Evolutionary conservation across 2,329 filamentous ascomycete genomes (phyloP).

Genomic region (Aspergillus quadrilineatus): DNA sequence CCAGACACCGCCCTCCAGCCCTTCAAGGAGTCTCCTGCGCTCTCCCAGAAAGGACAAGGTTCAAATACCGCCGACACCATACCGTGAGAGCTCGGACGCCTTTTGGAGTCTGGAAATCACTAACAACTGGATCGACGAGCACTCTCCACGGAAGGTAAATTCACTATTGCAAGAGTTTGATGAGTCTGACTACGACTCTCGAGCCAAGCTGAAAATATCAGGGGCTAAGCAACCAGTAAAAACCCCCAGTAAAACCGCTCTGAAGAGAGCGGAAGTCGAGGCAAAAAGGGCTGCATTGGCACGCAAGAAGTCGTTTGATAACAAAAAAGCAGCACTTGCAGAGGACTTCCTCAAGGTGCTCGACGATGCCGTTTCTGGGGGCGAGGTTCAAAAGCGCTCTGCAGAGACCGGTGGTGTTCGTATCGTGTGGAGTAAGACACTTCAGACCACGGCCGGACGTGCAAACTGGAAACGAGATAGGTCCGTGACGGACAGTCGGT

Average conservation of each 20-base stretch:
- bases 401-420: slow-evolving; percentile 57
- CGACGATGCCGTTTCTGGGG: slow-evolving; percentile 52
- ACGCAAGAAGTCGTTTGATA: slow-evolving; percentile 54
- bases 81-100: slow-evolving; percentile 51
- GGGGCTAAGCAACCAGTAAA: slow-evolving; percentile 19
- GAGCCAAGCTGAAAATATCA: slow-evolving; percentile 14
- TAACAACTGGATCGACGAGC: slow-evolving; percentile 56
- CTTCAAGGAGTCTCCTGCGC: slow-evolving; percentile 42
- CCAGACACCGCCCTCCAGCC: slow-evolving; percentile 46
- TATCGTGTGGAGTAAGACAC: slow-evolving; percentile 61
- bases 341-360: slow-evolving; percentile 56
- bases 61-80: slow-evolving; percentile 51
- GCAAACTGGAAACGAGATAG: slow-evolving; percentile 69
- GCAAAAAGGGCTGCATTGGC: slow-evolving; percentile 37
- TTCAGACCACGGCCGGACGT: slow-evolving; percentile 62
- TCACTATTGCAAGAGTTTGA: slow-evolving; percentile 34
- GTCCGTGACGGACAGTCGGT: not conserved
- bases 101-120: slow-evolving; percentile 56
- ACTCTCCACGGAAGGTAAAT: slow-evolving; percentile 51
- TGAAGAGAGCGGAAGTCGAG: slow-evolving; percentile 40
- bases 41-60: slow-evolving; percentile 50
- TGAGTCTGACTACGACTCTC: slow-evolving; percentile 34
- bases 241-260: slow-evolving; percentile 37
- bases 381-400: slow-evolving; percentile 50
- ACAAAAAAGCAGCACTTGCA: slow-evolving; percentile 54